Percentiles rank a stretch among this genome's conserved stretches.
phyloP scores from a whole-genome alignment of 2,329 filamentous ascomycete species.

The Aspergillus eucalypticola region DNA sequence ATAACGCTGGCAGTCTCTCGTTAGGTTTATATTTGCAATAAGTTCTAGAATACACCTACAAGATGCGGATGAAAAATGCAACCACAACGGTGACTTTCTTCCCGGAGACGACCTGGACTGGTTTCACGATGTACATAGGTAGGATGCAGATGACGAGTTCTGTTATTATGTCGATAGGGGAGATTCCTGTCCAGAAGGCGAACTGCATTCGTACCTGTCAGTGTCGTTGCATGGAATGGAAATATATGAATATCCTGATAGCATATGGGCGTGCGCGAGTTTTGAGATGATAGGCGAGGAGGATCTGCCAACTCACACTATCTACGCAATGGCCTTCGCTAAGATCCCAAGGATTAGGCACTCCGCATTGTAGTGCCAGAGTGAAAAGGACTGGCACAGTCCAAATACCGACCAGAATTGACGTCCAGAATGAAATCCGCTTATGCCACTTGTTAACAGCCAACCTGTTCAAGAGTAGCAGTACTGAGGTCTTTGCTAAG shows the following conservation, averaged over 20 bases:
- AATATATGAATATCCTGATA: neutral
- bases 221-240: neutral
- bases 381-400: neutral
- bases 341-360: neutral
- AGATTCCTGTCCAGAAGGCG: conserved; percentile 2
- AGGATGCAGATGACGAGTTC: neutral
- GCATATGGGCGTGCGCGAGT: no score
- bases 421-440: neutral
- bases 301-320: neutral
- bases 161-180: neutral
- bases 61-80: neutral
- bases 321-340: neutral
- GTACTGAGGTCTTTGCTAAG: neutral
- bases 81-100: neutral
- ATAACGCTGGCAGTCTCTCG: neutral
- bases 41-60: neutral
- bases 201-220: neutral
- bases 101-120: neutral
- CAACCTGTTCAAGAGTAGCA: neutral
- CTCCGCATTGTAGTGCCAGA: neutral
- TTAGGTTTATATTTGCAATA: no score
- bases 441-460: neutral
- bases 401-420: neutral
- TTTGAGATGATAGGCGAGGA: neutral
- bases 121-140: neutral